A percentile compares a stretch with the other conserved stretches of the same genome.
Conservation (phyloP, 2,329 filamentous ascomycete genomes). For the Cladobotryum protrusum region DNA sequence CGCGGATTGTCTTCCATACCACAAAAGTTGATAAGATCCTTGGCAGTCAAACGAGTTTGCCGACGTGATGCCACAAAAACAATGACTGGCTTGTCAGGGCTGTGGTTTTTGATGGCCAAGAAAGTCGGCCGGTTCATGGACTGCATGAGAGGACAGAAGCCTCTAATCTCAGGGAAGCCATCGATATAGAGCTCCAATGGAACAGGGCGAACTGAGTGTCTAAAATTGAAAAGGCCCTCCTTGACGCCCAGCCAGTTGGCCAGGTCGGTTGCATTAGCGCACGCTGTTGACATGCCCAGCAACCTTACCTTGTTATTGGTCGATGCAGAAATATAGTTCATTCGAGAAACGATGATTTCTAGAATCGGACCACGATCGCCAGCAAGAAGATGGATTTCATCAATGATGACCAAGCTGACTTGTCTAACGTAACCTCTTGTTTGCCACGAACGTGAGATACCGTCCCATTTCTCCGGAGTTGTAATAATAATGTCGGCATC, state of each 20-base stretch:
- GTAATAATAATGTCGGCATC: constrained; percentile 98
- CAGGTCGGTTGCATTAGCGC: constrained; percentile 88
- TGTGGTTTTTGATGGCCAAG: constrained; percentile 92
- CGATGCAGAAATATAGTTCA: constrained; percentile 98
- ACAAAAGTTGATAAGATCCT: constrained; percentile 94
- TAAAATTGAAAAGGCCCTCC: constrained; percentile 92
- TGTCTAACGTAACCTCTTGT: constrained; percentile 93
- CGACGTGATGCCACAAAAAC: constrained; percentile 95
- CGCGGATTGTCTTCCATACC: constrained; percentile 98
- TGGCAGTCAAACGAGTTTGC: constrained; percentile 90
- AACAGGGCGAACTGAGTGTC: constrained; percentile 92
- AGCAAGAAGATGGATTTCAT: constrained; percentile 96
- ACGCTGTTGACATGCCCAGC: constrained; percentile 98
- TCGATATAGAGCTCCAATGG: constrained; percentile 96
- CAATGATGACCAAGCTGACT: constrained; percentile 94
- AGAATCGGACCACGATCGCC: constrained; percentile 95
- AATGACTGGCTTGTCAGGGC: constrained; percentile 93
- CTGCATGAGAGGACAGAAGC: constrained; percentile 97
- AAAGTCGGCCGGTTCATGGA: constrained; percentile 98
- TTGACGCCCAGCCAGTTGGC: constrained; percentile 97
- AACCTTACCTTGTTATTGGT: constrained; percentile 84
- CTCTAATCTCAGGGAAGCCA: constrained; percentile 88
- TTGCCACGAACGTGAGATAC: constrained; percentile 98
- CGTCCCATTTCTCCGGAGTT: constrained; percentile 99
- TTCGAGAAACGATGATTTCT: constrained; percentile 87